These are phyloP conservation scores for Crotalaria pallida DNA, from an alignment of 306 rosid genomes.

Conservation along the genomic window DNA sequence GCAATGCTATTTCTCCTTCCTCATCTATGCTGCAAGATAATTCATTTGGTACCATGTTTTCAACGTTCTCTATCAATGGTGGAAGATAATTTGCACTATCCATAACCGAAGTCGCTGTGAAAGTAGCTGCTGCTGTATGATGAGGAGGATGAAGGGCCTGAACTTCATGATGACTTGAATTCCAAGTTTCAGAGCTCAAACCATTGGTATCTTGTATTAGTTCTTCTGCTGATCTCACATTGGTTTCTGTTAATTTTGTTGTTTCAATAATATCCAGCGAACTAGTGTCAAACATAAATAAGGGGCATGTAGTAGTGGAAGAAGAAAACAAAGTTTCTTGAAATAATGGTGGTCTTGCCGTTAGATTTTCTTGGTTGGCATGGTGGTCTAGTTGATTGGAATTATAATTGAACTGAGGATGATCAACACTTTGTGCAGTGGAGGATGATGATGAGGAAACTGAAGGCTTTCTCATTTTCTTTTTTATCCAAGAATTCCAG, in stretches of 20 bases:
- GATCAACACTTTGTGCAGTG: conserved; percentile 13
- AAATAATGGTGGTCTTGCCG: conserved; percentile 32
- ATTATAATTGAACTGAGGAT: conserved; percentile 39
- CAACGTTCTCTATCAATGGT: conserved; percentile 73
- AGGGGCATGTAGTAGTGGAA: conserved; percentile 47
- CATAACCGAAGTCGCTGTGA: conserved; percentile 23
- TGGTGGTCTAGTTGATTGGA: conserved; percentile 50
- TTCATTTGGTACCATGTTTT: conserved; percentile 42
- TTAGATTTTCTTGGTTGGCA: conserved; percentile 39
- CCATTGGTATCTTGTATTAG: conserved; percentile 42
- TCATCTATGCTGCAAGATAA: conserved; percentile 50
- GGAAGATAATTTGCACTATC: conserved; percentile 50
- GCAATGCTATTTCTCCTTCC: conserved; percentile 53
- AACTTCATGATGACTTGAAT: conserved; percentile 50
- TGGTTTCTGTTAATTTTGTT: conserved; percentile 11
- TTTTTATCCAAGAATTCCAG: conserved; percentile 98
- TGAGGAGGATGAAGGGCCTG: conserved; percentile 35
- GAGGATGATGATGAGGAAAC: conserved; percentile 31
- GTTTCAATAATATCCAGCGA: conserved; percentile 26
- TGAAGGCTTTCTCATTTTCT: conserved; percentile 76
- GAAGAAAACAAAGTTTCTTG: conserved; percentile 55
- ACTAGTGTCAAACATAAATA: conserved; percentile 80
- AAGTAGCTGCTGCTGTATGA: conserved; percentile 6
- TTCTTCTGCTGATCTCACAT: conserved; percentile 39
- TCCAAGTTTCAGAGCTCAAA: conserved; percentile 62